Conservation (phyloP, 2,329 filamentous ascomycete species). For the Cyphellophora attinorum region DNA sequence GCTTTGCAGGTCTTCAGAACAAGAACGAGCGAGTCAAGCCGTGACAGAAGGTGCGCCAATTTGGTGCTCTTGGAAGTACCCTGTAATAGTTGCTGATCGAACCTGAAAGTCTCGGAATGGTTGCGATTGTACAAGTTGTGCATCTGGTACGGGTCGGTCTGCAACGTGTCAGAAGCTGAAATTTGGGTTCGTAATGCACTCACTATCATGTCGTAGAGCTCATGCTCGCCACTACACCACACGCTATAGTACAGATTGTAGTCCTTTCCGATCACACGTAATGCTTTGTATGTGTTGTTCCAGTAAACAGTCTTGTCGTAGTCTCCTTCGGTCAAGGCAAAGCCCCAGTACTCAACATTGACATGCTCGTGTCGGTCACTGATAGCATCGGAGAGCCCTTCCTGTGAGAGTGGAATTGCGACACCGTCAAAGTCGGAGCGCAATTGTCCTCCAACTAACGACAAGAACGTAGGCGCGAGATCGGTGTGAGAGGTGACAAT, state of each 20-base stretch:
- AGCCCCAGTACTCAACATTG: constrained; percentile 50
- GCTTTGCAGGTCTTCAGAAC: constrained; percentile 31
- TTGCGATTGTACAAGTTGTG: constrained; percentile 21
- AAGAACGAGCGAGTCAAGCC: constrained; percentile 27
- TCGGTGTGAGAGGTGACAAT: constrained; percentile 55
- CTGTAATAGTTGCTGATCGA: no score
- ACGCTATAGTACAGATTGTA: constrained; percentile 32
- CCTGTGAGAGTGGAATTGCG: constrained; percentile 33
- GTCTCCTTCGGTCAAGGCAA: constrained; percentile 22
- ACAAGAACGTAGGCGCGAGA: constrained; percentile 51
- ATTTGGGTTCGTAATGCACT: constrained; percentile 20
- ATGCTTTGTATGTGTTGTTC: constrained; percentile 28
- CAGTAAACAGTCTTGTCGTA: constrained; percentile 13
- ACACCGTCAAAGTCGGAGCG: constrained; percentile 48
- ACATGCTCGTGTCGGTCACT: constrained; percentile 43
- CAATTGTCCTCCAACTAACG: constrained; percentile 14
- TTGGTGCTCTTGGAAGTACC: constrained; percentile 10
- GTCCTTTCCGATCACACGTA: constrained; percentile 24
- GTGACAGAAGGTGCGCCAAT: constrained; percentile 16
- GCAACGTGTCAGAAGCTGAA: no score
- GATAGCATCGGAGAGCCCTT: constrained; percentile 13
- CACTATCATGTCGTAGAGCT: constrained; percentile 31
- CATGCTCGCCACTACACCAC: constrained; percentile 31
- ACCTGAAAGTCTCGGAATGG: constrained; percentile 3
- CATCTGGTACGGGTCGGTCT: constrained; percentile 28